Conservation (phyloP, 768 basidiomycete species). For the Termitomyces bulborhizus region DNA sequence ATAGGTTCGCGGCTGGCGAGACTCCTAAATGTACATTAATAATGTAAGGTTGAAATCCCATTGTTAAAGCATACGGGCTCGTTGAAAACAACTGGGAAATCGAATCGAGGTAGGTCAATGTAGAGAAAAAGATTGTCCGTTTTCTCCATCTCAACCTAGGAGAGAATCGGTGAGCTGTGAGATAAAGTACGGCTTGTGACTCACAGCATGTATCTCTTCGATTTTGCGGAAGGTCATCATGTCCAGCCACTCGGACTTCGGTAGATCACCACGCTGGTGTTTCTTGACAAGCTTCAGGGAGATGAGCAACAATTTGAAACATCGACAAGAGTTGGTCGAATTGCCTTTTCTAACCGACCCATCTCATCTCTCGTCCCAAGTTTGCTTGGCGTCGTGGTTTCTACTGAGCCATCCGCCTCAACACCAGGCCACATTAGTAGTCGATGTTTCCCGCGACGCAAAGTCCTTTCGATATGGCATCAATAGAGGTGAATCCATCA, state of each 20-base stretch:
- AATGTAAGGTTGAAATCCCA: neutral
- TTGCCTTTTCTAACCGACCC: conserved; percentile 89
- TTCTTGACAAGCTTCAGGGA: conserved; percentile 76
- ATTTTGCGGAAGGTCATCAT: conserved; percentile 90
- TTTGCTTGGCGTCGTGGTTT: conserved; percentile 87
- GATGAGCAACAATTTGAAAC: neutral
- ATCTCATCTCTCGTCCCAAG: conserved; percentile 79
- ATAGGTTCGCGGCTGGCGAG: conserved; percentile 23
- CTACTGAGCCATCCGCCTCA: conserved; percentile 81
- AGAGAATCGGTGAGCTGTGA: neutral
- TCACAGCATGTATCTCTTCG: conserved; percentile 86
- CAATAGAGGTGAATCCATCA: neutral
- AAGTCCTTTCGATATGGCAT: conserved; percentile 46
- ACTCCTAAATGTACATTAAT: conserved; percentile 26
- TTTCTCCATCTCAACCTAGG: conserved; percentile 82
- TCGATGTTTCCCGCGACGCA: conserved; percentile 89
- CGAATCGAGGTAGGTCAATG: conserved; percentile 92
- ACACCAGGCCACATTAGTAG: conserved; percentile 76
- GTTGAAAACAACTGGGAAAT: conserved; percentile 94
- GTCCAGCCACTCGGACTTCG: conserved; percentile 95
- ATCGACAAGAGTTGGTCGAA: neutral
- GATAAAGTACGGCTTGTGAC: neutral
- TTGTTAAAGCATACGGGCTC: conserved; percentile 57
- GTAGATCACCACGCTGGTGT: conserved; percentile 89
- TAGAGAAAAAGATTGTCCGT: conserved; percentile 95